These are phyloP conservation scores for Actinomortierella ambigua DNA, from an alignment of 371 early-diverging fungal genomes.

Conservation along the genomic window DNA sequence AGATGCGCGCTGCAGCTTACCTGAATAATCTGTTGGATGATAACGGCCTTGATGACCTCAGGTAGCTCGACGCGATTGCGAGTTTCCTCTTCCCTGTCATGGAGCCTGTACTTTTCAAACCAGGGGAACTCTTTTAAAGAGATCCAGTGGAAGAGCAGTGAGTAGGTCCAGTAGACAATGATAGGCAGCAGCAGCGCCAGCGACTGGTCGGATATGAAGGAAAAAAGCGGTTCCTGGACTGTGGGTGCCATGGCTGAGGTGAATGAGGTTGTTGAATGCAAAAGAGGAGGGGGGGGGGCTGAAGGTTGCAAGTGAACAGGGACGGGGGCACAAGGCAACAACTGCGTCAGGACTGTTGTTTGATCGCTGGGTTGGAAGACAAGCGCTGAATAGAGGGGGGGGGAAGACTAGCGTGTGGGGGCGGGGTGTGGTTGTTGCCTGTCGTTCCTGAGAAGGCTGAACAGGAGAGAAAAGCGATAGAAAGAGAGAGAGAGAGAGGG, in stretches of 20 bases:
- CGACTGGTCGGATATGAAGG: constrained; percentile 62
- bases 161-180: constrained; percentile 73
- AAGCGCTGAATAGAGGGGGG: no score
- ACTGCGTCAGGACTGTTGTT: no score
- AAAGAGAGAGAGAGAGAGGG: no score
- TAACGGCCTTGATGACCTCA: constrained; percentile 59
- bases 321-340: background rate
- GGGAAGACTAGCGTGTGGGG: no score
- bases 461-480: no score
- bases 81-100: constrained; percentile 67
- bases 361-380: no score
- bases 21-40: constrained; percentile 63
- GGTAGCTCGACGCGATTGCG: constrained; percentile 65
- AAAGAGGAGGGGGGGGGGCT: background rate
- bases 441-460: no score
- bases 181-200: constrained; percentile 66
- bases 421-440: no score
- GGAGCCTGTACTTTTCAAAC: constrained; percentile 76
- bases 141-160: constrained; percentile 64
- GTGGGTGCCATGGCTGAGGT: constrained; percentile 35
- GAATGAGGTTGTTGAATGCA: background rate
- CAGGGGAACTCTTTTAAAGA: constrained; percentile 61
- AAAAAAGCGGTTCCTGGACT: constrained; percentile 45
- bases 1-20: constrained; percentile 15
- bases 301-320: background rate